Percentiles rank a stretch among this genome's conserved stretches.
These are phyloP conservation scores for Fusarium veterinarium DNA, from an alignment of 2,329 filamentous ascomycete genomes.

Conservation along the genomic window DNA sequence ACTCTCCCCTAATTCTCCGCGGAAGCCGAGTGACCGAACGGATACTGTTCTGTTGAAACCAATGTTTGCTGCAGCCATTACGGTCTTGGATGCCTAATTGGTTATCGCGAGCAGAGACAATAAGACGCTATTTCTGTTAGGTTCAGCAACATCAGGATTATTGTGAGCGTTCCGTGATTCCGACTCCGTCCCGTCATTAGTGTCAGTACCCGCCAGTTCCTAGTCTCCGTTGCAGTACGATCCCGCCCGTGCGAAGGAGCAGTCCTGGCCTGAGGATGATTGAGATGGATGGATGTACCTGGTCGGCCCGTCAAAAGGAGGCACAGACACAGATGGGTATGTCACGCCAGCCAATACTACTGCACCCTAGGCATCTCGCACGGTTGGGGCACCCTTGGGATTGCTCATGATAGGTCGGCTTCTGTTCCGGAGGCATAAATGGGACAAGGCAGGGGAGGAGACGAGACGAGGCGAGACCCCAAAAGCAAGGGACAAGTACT, in stretches of 20 bases:
- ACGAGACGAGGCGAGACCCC: slow-evolving; percentile 17
- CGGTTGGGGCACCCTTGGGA: slow-evolving; percentile 33
- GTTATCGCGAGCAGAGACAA: neutral
- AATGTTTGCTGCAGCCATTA: slow-evolving; percentile 14
- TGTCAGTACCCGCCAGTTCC: slow-evolving; percentile 23
- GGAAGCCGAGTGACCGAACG: slow-evolving; percentile 4
- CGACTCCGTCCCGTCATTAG: slow-evolving; percentile 35
- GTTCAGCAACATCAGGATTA: neutral
- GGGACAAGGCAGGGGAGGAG: slow-evolving; percentile 17
- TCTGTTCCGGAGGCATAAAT: slow-evolving; percentile 27
- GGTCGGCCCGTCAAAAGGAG: slow-evolving; percentile 15
- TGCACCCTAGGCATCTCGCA: slow-evolving; percentile 26
- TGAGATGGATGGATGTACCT: neutral
- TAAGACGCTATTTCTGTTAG: slow-evolving; percentile 4
- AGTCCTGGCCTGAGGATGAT: neutral
- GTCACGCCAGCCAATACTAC: slow-evolving; percentile 24
- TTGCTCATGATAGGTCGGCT: slow-evolving; percentile 18
- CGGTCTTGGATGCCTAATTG: slow-evolving; percentile 5
- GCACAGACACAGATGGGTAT: slow-evolving; percentile 19
- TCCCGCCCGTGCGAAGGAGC: slow-evolving; percentile 34
- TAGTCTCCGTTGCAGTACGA: slow-evolving; percentile 31
- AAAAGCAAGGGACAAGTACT: slow-evolving; percentile 16
- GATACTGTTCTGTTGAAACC: slow-evolving; percentile 2
- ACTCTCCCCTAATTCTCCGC: neutral
- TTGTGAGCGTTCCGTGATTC: slow-evolving; percentile 30